These are phyloP conservation scores for Prunus dulcis DNA, from an alignment of 306 rosid genomes.

Conservation along the genomic window DNA sequence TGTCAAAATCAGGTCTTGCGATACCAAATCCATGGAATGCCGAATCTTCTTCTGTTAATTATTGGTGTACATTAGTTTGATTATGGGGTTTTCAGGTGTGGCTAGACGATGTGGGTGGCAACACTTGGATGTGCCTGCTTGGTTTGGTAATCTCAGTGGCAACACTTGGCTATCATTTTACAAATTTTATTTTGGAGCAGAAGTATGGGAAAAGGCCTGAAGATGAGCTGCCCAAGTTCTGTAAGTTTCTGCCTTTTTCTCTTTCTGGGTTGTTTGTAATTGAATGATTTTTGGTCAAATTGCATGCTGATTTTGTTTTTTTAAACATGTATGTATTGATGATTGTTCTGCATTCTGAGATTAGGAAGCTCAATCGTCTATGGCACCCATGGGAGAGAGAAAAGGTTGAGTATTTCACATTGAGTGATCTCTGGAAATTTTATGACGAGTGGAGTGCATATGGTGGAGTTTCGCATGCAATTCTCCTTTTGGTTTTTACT, in stretches of 20 bases:
- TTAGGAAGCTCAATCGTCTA: too few relatives aligned
- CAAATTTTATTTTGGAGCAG: too few relatives aligned
- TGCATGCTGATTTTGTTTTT: not conserved
- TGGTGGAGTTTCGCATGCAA: slow-evolving; percentile 62
- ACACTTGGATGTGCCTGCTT: too few relatives aligned
- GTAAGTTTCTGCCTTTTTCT: not conserved
- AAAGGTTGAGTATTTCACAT: slow-evolving; percentile 66
- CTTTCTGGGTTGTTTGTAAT: not conserved
- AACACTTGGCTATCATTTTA: too few relatives aligned
- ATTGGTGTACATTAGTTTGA: too few relatives aligned
- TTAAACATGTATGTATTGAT: too few relatives aligned
- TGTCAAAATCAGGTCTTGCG: not conserved
- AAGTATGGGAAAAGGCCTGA: too few relatives aligned
- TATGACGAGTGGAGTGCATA: slow-evolving; percentile 94
- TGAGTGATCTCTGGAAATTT: slow-evolving; percentile 81
- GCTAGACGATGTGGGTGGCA: too few relatives aligned
- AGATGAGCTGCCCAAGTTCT: slow-evolving; percentile 56
- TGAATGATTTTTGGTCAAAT: not conserved
- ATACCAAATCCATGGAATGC: not conserved
- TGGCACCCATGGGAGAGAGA: slow-evolving; percentile 1
- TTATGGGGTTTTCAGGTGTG: too few relatives aligned
- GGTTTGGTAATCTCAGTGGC: too few relatives aligned
- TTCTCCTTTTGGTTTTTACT: not conserved
- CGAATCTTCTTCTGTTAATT: too few relatives aligned
- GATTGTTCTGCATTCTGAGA: too few relatives aligned